phyloP scores from a whole-genome alignment of 2,329 filamentous ascomycete species.

The Trichoderma harzianum region DNA sequence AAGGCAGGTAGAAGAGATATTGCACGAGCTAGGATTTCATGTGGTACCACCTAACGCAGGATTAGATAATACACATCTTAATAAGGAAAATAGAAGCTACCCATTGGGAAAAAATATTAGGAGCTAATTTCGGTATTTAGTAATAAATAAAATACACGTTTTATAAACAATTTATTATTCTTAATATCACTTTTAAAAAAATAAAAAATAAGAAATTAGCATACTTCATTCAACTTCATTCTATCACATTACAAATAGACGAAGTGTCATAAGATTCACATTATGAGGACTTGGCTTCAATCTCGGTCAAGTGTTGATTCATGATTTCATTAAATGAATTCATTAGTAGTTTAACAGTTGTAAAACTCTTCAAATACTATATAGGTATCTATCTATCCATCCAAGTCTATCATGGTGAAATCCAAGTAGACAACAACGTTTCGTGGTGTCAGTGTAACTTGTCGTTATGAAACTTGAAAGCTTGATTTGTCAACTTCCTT shows the following conservation, averaged over 20 bases:
- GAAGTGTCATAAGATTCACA: not conserved
- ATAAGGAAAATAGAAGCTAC: not conserved
- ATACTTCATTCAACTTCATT: not conserved
- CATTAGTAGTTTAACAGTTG: not conserved
- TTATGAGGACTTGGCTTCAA: not conserved
- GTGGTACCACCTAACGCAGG: not conserved
- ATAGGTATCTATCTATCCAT: not conserved
- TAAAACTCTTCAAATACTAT: not conserved
- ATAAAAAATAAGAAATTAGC: not conserved
- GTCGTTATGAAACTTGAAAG: not conserved
- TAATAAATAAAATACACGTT: not conserved
- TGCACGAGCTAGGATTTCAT: not conserved
- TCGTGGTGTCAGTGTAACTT: not conserved
- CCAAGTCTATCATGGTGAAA: not conserved
- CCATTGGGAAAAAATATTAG: not conserved
- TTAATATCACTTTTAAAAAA: not conserved
- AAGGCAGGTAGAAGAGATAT: not conserved
- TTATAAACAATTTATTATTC: not conserved
- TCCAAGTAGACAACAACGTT: too few relatives aligned
- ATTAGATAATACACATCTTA: not conserved
- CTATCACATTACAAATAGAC: not conserved
- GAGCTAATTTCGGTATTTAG: not conserved
- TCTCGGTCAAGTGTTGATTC: not conserved
- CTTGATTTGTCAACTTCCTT: not conserved
- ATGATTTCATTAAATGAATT: not conserved